Evolutionary conservation across 257 asterid species (phyloP).

Genomic region (Plantago major): DNA sequence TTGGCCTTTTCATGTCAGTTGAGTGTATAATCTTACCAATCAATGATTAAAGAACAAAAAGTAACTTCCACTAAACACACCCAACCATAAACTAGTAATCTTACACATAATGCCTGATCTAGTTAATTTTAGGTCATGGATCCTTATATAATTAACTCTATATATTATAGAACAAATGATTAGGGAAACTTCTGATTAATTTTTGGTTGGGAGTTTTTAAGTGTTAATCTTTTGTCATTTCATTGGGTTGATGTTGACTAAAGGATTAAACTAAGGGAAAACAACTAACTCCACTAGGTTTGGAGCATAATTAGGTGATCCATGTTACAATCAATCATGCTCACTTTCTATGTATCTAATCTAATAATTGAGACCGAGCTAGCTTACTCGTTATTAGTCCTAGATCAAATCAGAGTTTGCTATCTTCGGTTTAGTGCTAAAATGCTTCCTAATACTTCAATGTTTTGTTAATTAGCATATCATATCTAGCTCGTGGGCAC

Average conservation of each 20-base stretch:
- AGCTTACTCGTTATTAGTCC: too few species aligned
- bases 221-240: conserved; percentile 19
- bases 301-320: conserved; percentile 36
- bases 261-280: conserved; percentile 19
- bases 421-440: too few species aligned
- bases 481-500: too few species aligned
- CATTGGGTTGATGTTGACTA: conserved; percentile 27
- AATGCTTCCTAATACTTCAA: too few species aligned
- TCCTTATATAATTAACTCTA: background rate
- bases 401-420: background rate
- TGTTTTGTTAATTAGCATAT: too few species aligned
- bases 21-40: conserved; percentile 2
- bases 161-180: conserved; percentile 5
- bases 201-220: conserved; percentile 3
- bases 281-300: conserved; percentile 37
- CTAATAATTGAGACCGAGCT: conserved; percentile 11
- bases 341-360: conserved; percentile 25
- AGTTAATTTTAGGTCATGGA: conserved; percentile 28
- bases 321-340: conserved; percentile 20
- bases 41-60: conserved; percentile 1
- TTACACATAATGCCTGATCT: conserved; percentile 9
- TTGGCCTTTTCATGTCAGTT: conserved; percentile 26
- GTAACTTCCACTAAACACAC: conserved; percentile 33
- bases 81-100: conserved; percentile 11
- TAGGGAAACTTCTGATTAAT: conserved; percentile 16